A percentile compares a stretch with the other conserved stretches of the same genome.
These are phyloP conservation scores for Scenedesmus sp. DNA, from an alignment of 163 green algal genomes.

Conservation along the genomic window DNA sequence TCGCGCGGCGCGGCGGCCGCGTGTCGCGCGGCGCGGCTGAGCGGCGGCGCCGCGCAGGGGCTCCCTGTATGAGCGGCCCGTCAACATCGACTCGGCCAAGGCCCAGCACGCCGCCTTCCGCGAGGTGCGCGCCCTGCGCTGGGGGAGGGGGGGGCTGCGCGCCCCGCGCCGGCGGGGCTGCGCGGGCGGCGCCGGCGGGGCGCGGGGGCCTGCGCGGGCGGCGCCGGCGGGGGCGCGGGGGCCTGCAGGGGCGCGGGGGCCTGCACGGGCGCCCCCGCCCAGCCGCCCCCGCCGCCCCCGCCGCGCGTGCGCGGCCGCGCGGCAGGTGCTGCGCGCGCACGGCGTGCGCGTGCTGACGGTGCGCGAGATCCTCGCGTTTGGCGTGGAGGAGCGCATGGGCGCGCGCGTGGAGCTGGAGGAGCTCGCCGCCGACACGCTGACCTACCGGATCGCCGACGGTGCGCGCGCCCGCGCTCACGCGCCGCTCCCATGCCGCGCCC, in stretches of 20 bases:
- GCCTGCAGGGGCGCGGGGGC: not conserved
- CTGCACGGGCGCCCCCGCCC: not conserved
- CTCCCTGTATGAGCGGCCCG: slow-evolving; percentile 94
- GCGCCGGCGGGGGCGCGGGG: too few species aligned
- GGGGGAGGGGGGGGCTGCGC: too few species aligned
- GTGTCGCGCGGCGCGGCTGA: too few species aligned
- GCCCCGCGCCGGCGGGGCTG: too few species aligned
- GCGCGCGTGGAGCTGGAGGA: slow-evolving; percentile 92
- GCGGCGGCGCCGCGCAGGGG: slow-evolving; percentile 56
- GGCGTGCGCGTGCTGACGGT: slow-evolving; percentile 88
- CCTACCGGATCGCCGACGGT: slow-evolving; percentile 77
- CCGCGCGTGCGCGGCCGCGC: not conserved
- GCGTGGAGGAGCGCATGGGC: slow-evolving; percentile 81
- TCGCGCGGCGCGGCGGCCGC: too few species aligned
- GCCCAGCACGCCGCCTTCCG: slow-evolving; percentile 87
- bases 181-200: too few species aligned
- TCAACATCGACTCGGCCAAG: slow-evolving; percentile 92
- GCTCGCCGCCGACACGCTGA: slow-evolving; percentile 79
- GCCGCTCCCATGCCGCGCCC: too few species aligned
- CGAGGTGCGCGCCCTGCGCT: slow-evolving; percentile 17
- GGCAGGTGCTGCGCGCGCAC: slow-evolving; percentile 57
- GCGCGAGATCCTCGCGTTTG: slow-evolving; percentile 86
- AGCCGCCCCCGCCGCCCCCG: not conserved
- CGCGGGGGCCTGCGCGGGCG: too few species aligned
- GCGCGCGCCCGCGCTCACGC: too few species aligned